Percentiles rank a stretch among this genome's conserved stretches.
These are phyloP conservation scores for Penicillium sp. DNA, from an alignment of 2,329 filamentous ascomycete genomes.

Conservation along the genomic window DNA sequence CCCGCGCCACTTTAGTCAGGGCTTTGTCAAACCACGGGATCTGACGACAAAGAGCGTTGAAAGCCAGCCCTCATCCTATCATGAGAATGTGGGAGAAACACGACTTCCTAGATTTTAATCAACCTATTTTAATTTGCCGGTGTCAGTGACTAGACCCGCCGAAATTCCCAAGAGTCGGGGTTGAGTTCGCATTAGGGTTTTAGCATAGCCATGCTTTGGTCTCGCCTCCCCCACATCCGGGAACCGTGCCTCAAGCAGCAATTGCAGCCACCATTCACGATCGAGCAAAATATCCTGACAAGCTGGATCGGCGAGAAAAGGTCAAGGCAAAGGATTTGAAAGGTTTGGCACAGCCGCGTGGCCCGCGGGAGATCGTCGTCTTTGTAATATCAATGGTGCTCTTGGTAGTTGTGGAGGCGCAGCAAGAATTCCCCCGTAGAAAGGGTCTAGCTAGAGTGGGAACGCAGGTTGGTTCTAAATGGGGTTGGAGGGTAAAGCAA, in stretches of 20 bases:
- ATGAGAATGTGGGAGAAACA: not conserved
- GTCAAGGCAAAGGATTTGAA: not conserved
- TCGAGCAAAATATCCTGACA: not conserved
- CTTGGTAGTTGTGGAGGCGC: slow-evolving; percentile 5
- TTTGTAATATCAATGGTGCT: not conserved
- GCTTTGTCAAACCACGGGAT: not conserved
- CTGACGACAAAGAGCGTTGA: not conserved
- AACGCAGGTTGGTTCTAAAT: too few species aligned
- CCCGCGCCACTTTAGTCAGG: not conserved
- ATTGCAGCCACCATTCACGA: slow-evolving; percentile 1
- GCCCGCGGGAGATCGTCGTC: not conserved
- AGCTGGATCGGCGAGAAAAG: not conserved
- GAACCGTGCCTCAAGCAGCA: not conserved
- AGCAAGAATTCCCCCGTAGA: not conserved
- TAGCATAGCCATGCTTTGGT: not conserved
- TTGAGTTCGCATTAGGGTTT: not conserved
- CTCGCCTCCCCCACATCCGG: not conserved
- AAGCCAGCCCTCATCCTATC: too few species aligned
- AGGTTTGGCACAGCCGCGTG: not conserved
- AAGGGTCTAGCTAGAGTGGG: not conserved
- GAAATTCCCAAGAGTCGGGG: not conserved
- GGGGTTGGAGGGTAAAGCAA: too few species aligned
- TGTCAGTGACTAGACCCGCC: not conserved
- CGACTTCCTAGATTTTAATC: not conserved
- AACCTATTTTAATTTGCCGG: not conserved